Evolutionary conservation across 2,329 filamentous ascomycete species (phyloP).

Genomic region (Karstenula rhodostoma): DNA sequence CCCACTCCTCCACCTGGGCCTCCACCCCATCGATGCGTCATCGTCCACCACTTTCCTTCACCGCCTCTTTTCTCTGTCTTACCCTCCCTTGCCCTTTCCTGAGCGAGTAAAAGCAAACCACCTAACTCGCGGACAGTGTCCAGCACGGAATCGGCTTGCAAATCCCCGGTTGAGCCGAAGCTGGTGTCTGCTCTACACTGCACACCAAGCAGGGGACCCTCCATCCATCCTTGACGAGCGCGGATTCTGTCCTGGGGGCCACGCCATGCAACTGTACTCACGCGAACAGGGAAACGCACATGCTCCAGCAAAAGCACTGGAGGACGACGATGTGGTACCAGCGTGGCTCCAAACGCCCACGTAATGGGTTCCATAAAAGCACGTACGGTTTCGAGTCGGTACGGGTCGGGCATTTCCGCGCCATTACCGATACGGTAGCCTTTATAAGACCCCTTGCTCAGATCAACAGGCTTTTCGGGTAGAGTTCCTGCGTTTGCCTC

Average conservation of each 20-base stretch:
- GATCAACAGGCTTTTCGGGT: constrained; percentile 32
- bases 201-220: constrained; percentile 65
- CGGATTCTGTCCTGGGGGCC: constrained; percentile 61
- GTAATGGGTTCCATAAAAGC: constrained; percentile 65
- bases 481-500: constrained; percentile 28
- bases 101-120: constrained; percentile 64
- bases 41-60: constrained; percentile 69
- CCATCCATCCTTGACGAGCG: constrained; percentile 63
- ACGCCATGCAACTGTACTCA: constrained; percentile 63
- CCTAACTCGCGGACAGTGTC: constrained; percentile 67
- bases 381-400: constrained; percentile 64
- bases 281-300: constrained; percentile 64
- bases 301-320: constrained; percentile 58
- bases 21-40: constrained; percentile 64
- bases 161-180: constrained; percentile 54
- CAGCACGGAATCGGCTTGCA: constrained; percentile 49
- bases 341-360: constrained; percentile 66
- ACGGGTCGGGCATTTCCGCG: constrained; percentile 65
- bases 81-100: constrained; percentile 67
- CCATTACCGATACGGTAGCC: constrained; percentile 67
- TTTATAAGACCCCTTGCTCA: constrained; percentile 57
- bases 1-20: constrained; percentile 57
- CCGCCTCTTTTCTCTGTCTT: constrained; percentile 58
- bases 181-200: constrained; percentile 64
- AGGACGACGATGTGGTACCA: constrained; percentile 56